Evolutionary conservation across 2,329 filamentous ascomycete species (phyloP).

Genomic region (Hortaea sp.): DNA sequence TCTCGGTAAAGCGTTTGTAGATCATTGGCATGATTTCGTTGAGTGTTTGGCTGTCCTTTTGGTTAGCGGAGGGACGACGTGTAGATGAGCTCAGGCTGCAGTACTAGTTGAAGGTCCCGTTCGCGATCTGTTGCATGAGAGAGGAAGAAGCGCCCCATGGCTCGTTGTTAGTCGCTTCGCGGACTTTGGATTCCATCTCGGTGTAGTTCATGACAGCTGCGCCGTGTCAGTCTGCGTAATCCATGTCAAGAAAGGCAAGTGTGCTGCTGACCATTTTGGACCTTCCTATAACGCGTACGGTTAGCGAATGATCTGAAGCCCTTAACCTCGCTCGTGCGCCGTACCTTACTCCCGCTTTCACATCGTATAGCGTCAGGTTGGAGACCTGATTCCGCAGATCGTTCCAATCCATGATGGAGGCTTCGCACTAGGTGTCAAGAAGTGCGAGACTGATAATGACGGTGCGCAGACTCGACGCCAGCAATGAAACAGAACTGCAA

Average conservation of each 20-base stretch:
- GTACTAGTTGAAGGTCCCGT: slow-evolving; percentile 96
- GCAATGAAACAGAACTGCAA: too few relatives aligned
- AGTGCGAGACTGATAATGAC: too few relatives aligned
- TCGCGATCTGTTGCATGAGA: slow-evolving; percentile 95
- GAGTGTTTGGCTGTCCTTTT: slow-evolving; percentile 63
- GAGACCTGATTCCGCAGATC: slow-evolving; percentile 77
- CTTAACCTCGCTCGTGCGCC: not conserved
- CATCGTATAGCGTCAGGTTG: slow-evolving; percentile 68
- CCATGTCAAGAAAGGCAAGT: not conserved
- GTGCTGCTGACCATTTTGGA: slow-evolving; percentile 70
- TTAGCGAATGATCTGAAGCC: too few relatives aligned
- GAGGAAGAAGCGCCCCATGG: slow-evolving; percentile 83
- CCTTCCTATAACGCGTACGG: slow-evolving; percentile 44
- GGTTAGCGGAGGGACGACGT: slow-evolving; percentile 15
- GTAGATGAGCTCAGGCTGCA: slow-evolving; percentile 22
- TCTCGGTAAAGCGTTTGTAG: slow-evolving; percentile 97
- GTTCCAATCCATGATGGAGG: slow-evolving; percentile 68
- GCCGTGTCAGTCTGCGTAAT: not conserved
- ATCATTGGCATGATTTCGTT: slow-evolving; percentile 99
- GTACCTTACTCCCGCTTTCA: slow-evolving; percentile 80
- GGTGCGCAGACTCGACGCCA: too few relatives aligned
- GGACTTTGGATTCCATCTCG: slow-evolving; percentile 77
- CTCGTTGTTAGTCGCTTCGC: slow-evolving; percentile 98
- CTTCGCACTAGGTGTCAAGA: not conserved
- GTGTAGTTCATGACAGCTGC: slow-evolving; percentile 58